Evolutionary conservation across 495 filamentous ascomycete genomes (phyloP).

Genomic region (Hyaloscypha finlandica): DNA sequence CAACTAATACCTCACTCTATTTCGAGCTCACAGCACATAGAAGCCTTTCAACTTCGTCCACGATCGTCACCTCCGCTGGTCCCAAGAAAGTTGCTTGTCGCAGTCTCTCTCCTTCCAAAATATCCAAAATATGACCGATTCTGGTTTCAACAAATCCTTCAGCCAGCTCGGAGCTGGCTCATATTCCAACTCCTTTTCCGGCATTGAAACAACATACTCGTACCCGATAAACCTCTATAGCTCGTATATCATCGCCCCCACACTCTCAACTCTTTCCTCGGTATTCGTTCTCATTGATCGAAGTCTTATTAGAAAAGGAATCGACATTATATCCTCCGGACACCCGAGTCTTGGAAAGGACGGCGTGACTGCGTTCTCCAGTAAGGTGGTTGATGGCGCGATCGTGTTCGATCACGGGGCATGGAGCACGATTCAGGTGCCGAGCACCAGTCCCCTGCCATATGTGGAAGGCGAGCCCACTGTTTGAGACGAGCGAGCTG

Average conservation of each 20-base stretch:
- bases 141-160: conserved; percentile 3
- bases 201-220: conserved; percentile 9
- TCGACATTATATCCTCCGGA: not conserved
- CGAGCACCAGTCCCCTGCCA: conserved; percentile 9
- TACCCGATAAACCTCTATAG: conserved; percentile 12
- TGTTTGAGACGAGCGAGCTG: not conserved
- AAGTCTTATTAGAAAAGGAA: not conserved
- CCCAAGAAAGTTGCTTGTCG: conserved; percentile 5
- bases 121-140: conserved; percentile 10
- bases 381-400: conserved; percentile 1
- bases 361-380: conserved; percentile 1
- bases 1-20: conserved; percentile 6
- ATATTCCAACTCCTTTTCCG: not conserved
- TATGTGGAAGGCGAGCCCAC: conserved; percentile 14
- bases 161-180: not conserved
- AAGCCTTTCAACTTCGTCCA: conserved; percentile 5
- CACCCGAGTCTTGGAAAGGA: not conserved
- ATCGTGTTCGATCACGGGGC: conserved; percentile 2
- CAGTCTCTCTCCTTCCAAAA: conserved; percentile 8
- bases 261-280: conserved; percentile 6
- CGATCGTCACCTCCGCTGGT: conserved; percentile 5
- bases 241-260: conserved; percentile 5
- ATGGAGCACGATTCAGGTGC: conserved; percentile 1
- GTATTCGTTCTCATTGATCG: conserved; percentile 12
- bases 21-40: conserved; percentile 1